Conservation (phyloP, 148 eudicot genomes). For the Camellia sinensis region DNA sequence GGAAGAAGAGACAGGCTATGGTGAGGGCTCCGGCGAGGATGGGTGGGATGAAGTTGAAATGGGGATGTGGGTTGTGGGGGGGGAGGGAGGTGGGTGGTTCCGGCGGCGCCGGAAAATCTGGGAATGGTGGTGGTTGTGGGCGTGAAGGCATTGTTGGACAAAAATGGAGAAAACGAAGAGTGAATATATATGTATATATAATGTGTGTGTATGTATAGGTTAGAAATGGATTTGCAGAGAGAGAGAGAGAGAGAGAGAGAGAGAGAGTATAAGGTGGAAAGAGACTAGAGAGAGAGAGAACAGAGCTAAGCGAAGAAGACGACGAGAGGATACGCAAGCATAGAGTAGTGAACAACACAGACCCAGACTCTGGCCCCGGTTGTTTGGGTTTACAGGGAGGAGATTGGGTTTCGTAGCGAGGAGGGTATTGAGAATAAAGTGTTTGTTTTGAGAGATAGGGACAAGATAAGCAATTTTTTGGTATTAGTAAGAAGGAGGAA, state of each 20-base stretch:
- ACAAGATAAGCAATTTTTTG: too few species aligned
- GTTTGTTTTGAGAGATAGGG: too few species aligned
- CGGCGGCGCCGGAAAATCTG: constrained; percentile 32
- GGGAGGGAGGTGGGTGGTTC: constrained; percentile 24
- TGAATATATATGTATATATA: neutral
- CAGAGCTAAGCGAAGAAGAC: too few species aligned
- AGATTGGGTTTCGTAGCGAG: too few species aligned
- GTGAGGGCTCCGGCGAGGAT: constrained; percentile 35
- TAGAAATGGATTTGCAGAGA: neutral
- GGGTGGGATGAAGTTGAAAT: constrained; percentile 31
- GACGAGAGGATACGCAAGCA: neutral
- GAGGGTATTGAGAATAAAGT: too few species aligned
- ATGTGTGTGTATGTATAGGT: too few species aligned
- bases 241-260: neutral
- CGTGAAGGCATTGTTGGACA: constrained; percentile 47
- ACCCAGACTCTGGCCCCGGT: too few species aligned
- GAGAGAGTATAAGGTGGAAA: neutral
- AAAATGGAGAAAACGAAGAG: neutral
- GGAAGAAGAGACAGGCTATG: constrained; percentile 36
- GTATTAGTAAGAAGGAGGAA: too few species aligned
- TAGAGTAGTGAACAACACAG: too few species aligned
- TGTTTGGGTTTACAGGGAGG: too few species aligned
- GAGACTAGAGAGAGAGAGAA: constrained; percentile 8
- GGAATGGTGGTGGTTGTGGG: constrained; percentile 21
- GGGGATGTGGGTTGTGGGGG: constrained; percentile 13